A percentile compares a stretch with the other conserved stretches of the same genome.
phyloP scores from a whole-genome alignment of 371 early-diverging fungal genomes.

The Cokeromyces recurvatus region DNA sequence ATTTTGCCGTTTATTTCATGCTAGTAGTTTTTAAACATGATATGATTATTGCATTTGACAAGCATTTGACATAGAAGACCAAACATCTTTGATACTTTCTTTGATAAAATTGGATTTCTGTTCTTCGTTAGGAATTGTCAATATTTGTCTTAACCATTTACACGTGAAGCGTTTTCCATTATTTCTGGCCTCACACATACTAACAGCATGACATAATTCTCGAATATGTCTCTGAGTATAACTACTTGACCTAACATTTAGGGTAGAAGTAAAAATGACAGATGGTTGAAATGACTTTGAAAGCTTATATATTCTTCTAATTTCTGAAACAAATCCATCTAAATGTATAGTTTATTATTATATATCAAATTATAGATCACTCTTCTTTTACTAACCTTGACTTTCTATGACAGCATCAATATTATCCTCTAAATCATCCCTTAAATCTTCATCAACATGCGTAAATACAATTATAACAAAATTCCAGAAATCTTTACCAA shows the following conservation, averaged over 20 bases:
- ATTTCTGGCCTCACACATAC: constrained; percentile 45
- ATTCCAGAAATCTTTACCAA: constrained; percentile 60
- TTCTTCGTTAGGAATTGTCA: constrained; percentile 31
- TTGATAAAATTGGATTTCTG: constrained; percentile 38
- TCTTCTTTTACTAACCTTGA: too few species aligned
- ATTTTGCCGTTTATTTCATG: too few species aligned
- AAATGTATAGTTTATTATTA: neutral
- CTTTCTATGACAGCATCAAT: constrained; percentile 53
- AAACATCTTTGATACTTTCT: constrained; percentile 36
- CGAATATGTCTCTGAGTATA: constrained; percentile 51
- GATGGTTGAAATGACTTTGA: constrained; percentile 43
- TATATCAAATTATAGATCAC: neutral
- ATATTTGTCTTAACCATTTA: constrained; percentile 51
- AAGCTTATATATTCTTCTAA: constrained; percentile 40
- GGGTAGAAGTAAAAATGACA: constrained; percentile 51
- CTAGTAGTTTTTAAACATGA: too few species aligned
- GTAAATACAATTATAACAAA: constrained; percentile 60
- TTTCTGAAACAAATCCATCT: constrained; percentile 49
- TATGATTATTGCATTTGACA: constrained; percentile 43
- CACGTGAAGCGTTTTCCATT: constrained; percentile 48
- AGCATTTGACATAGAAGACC: constrained; percentile 30
- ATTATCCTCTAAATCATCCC: constrained; percentile 54
- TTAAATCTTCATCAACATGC: constrained; percentile 54
- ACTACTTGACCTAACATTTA: constrained; percentile 41
- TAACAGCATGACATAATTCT: constrained; percentile 52